Base-by-base conservation (phyloP, 495 filamentous ascomycete genomes). In the Clavariopsis aquatica region DNA sequence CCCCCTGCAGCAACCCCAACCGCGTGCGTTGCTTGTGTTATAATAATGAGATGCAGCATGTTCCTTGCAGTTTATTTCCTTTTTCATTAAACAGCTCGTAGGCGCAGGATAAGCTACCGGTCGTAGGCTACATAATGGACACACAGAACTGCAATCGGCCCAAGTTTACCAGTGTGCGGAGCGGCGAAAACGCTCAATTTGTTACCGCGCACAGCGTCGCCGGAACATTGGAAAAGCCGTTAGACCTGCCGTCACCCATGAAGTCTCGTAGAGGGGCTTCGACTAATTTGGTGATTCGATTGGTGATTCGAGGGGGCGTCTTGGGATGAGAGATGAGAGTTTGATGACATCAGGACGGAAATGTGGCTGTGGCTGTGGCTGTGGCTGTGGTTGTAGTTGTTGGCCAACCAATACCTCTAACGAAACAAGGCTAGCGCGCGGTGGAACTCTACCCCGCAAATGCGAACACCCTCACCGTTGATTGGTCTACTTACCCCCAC, bases 401-500 rank as follows among this genome's bases (percentile, higher is more conserved):
- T 12, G 31, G 12, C n/a, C 5, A 34, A 34, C 31, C 5, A 34
- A 26, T 5, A 19, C 19, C 36, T 8, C 22, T 43, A 10, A 45
- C 54, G 54, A 57, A 45, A 41, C 3, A 4, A 15, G n/a, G 54
- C 28, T 54, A 54, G 54, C 17, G 54, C 20, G 56, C 56, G 56
- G 56, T 10, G 15, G 43, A 59, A 59, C 36, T 46, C 23, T 28
- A 13, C 38, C 5, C 56, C 56, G 56, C n/a, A 31, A 12, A 49
- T 59, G 56, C 56, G 56, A 59, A 29, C 4, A 12, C 23, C 10
- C 20, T 22, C 1, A 4, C 17, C 56, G 12, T 23, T 59, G 43
- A 59, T 59, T 49, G 56, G 56, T 26, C 19, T 12, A 22, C 31
- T 47, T 22, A 9, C 38, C 8, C 38, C 12, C 12, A 43, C 38